These are phyloP conservation scores for Fomitopsis serialis DNA, from an alignment of 768 basidiomycete genomes.

Conservation along the genomic window DNA sequence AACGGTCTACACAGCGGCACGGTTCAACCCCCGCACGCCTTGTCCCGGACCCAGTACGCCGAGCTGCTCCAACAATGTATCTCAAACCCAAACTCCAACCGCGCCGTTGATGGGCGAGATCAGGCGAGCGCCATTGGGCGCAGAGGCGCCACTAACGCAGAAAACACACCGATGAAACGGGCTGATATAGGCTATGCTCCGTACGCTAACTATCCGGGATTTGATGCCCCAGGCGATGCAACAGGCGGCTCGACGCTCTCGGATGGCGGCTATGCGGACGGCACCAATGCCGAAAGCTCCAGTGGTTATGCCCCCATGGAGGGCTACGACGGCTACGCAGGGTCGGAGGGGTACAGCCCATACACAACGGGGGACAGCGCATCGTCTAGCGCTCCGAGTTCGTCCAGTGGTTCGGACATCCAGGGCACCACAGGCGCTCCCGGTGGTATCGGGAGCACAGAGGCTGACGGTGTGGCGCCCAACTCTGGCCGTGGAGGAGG, in stretches of 20 bases:
- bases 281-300: neutral
- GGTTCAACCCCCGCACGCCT: neutral
- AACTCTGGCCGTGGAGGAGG: no score
- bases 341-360: no score
- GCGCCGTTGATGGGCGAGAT: neutral
- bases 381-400: no score
- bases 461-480: no score
- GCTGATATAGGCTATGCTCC: neutral
- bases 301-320: neutral
- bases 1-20: constrained; percentile 1
- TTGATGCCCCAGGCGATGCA: neutral
- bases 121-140: neutral
- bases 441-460: no score
- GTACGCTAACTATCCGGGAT: neutral
- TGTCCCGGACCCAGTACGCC: neutral
- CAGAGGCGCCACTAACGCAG: neutral
- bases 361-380: no score
- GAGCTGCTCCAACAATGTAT: neutral
- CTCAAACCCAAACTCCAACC: neutral
- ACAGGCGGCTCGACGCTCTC: neutral
- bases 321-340: neutral
- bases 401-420: no score
- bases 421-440: no score
- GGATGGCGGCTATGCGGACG: neutral
- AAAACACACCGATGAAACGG: neutral